Percentiles rank a stretch among this genome's conserved stretches.
These are phyloP conservation scores for Abrus precatorius DNA, from an alignment of 306 rosid species.

Conservation along the genomic window DNA sequence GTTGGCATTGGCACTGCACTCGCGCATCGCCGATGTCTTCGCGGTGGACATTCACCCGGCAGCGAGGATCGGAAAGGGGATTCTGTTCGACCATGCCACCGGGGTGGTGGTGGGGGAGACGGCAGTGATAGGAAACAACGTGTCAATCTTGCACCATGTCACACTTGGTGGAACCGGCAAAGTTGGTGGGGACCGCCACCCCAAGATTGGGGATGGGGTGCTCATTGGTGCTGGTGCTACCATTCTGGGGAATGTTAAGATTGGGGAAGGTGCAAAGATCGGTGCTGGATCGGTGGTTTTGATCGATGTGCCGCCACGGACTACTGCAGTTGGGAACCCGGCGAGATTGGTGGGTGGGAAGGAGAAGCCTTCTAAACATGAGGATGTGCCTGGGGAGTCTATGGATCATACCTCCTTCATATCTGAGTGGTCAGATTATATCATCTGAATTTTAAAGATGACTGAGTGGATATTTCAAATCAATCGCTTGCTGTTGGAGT, in stretches of 20 bases:
- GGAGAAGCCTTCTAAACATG: conserved; percentile 75
- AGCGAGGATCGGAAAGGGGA: conserved; percentile 82
- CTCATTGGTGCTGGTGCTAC: conserved; percentile 97
- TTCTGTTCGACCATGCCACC: conserved; percentile 89
- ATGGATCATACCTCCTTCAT: conserved; percentile 97
- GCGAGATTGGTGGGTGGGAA: conserved; percentile 95
- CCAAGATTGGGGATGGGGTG: conserved; percentile 93
- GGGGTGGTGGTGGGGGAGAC: conserved; percentile 98
- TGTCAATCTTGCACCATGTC: conserved; percentile 91
- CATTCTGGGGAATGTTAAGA: conserved; percentile 80
- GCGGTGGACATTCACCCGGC: conserved; percentile 97
- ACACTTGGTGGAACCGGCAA: conserved; percentile 98
- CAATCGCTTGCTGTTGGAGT: conserved; percentile 8
- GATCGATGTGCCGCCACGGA: conserved; percentile 80
- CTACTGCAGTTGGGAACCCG: conserved; percentile 86
- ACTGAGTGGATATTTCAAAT: not conserved
- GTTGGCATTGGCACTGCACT: conserved; percentile 83
- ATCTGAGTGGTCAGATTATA: conserved; percentile 94
- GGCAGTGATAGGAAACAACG: conserved; percentile 92
- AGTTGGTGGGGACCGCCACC: conserved; percentile 89
- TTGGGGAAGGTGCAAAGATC: conserved; percentile 92
- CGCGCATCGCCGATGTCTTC: conserved; percentile 84
- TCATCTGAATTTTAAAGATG: conserved; percentile 52
- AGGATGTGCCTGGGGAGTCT: conserved; percentile 94
- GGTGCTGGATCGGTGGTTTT: conserved; percentile 96